phyloP scores from a whole-genome alignment of 2,329 filamentous ascomycete genomes.

The Pseudophaeomoniella oleicola region DNA sequence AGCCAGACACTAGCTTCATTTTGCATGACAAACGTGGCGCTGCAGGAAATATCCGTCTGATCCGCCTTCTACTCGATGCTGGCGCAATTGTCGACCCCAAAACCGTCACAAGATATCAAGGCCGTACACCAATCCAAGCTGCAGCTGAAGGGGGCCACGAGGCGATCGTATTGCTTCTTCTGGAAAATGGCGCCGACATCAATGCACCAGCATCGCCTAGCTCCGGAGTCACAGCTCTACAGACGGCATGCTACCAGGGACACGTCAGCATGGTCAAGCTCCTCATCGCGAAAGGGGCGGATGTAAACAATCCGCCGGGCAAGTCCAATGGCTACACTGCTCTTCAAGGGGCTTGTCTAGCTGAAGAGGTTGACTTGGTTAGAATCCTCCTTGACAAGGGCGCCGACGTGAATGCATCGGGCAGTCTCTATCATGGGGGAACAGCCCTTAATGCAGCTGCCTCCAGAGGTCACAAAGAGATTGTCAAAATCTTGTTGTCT shows the following conservation, averaged over 20 bases:
- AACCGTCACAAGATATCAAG: not conserved
- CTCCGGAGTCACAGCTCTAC: too few species aligned
- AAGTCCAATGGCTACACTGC: constrained; percentile 10
- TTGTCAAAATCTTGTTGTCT: constrained; percentile 9
- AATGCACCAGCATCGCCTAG: too few species aligned
- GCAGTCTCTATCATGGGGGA: constrained; percentile 4
- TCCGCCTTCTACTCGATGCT: not conserved
- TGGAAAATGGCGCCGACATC: not conserved
- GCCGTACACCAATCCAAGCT: not conserved
- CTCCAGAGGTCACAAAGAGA: constrained; percentile 6
- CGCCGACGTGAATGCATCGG: constrained; percentile 10
- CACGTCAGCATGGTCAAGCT: too few species aligned
- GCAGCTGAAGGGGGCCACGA: constrained; percentile 1
- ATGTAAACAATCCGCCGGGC: too few species aligned
- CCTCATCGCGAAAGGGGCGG: too few species aligned
- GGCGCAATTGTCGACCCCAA: constrained; percentile 1
- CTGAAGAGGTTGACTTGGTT: constrained; percentile 8
- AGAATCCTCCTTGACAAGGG: constrained; percentile 8
- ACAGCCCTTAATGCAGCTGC: constrained; percentile 14
- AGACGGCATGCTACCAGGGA: too few species aligned
- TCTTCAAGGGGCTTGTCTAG: constrained; percentile 7
- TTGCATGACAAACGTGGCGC: too few species aligned
- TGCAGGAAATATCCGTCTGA: constrained; percentile 1
- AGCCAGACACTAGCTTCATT: too few species aligned
- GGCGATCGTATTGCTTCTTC: not conserved